phyloP scores from a whole-genome alignment of 164 flowering plant species.

The Vitis rupestris region DNA sequence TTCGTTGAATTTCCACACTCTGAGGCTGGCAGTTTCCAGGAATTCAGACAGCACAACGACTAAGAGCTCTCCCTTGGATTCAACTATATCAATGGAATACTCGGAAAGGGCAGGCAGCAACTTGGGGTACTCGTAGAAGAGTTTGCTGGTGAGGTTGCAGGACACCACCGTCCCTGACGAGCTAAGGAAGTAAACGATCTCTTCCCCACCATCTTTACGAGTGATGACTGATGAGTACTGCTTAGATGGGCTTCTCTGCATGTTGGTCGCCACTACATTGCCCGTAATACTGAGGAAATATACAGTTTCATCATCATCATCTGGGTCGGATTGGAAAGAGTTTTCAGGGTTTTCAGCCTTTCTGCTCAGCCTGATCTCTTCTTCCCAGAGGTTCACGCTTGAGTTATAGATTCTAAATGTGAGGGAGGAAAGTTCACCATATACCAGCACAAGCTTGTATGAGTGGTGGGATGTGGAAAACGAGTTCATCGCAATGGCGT shows the following conservation, averaged over 20 bases:
- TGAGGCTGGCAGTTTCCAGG: conserved; percentile 57
- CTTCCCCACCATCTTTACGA: conserved; percentile 35
- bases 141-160: conserved; percentile 37
- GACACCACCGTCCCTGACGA: conserved; percentile 52
- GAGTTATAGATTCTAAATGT: conserved; percentile 41
- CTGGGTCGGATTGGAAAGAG: conserved; percentile 9
- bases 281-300: conserved; percentile 68
- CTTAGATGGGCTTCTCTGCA: conserved; percentile 72
- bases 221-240: conserved; percentile 58
- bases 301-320: conserved; percentile 33
- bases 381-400: conserved; percentile 32
- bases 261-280: conserved; percentile 55
- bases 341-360: conserved; percentile 4
- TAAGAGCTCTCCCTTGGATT: conserved; percentile 51
- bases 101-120: conserved; percentile 54
- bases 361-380: conserved; percentile 12
- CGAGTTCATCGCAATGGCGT: conserved; percentile 59
- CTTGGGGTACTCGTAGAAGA: conserved; percentile 57
- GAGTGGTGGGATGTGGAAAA: conserved; percentile 8
- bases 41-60: conserved; percentile 62
- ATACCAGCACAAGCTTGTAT: conserved; percentile 49
- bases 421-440: conserved; percentile 49
- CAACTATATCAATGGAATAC: conserved; percentile 69
- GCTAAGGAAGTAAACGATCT: conserved; percentile 56
- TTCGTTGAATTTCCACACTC: conserved; percentile 62